These are phyloP conservation scores for Eutrema yunnanense DNA, from an alignment of 345 rosid species.

Conservation along the genomic window DNA sequence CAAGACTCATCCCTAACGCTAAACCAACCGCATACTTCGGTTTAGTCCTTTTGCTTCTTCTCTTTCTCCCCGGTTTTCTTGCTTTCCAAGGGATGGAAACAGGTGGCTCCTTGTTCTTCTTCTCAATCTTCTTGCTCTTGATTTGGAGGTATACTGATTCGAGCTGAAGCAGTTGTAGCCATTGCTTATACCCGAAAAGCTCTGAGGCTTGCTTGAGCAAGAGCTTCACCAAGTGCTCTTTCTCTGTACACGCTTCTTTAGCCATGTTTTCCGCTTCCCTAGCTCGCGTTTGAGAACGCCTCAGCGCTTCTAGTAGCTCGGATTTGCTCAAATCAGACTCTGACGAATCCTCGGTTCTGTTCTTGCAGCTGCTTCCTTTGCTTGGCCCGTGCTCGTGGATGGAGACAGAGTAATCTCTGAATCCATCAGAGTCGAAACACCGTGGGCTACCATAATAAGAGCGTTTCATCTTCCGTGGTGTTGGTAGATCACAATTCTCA, in stretches of 20 bases:
- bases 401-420: slow-evolving; percentile 31
- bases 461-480: slow-evolving; percentile 56
- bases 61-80: slow-evolving; percentile 33
- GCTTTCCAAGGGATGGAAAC: slow-evolving; percentile 45
- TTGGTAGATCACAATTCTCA: slow-evolving; percentile 88
- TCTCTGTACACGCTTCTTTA: slow-evolving; percentile 70
- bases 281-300: slow-evolving; percentile 95
- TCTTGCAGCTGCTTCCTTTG: slow-evolving; percentile 23
- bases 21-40: slow-evolving; percentile 46
- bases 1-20: slow-evolving; percentile 80
- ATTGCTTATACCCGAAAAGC: slow-evolving; percentile 89
- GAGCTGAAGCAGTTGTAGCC: slow-evolving; percentile 82
- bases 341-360: slow-evolving; percentile 25
- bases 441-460: slow-evolving; percentile 28
- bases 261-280: slow-evolving; percentile 95
- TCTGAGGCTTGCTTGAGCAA: slow-evolving; percentile 91
- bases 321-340: slow-evolving; percentile 58
- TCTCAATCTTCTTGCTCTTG: slow-evolving; percentile 45
- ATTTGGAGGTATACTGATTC: slow-evolving; percentile 60
- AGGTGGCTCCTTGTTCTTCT: slow-evolving; percentile 41
- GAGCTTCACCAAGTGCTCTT: slow-evolving; percentile 70
- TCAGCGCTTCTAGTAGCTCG: slow-evolving; percentile 75
- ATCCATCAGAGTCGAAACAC: slow-evolving; percentile 29
- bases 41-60: slow-evolving; percentile 22
- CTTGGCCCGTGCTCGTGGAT: slow-evolving; percentile 13